A percentile compares a stretch with the other conserved stretches of the same genome.
Evolutionary conservation across 805 yeast species (phyloP).

Genomic region (Ogataea philodendri): DNA sequence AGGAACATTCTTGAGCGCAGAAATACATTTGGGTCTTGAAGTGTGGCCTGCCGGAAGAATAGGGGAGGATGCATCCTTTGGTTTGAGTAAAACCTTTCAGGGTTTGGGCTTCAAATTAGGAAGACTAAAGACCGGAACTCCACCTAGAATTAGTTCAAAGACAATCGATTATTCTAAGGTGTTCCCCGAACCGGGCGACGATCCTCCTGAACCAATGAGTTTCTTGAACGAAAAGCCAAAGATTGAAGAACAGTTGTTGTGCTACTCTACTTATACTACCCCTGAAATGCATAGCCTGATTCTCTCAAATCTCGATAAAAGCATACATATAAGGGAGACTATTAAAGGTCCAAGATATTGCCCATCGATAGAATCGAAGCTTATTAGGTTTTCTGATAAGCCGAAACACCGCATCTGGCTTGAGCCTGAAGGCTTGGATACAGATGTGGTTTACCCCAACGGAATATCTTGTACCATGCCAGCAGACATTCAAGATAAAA

Average conservation of each 20-base stretch:
- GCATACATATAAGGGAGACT: slow-evolving; percentile 89
- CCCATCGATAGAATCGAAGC: slow-evolving; percentile 91
- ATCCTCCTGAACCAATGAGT: slow-evolving; percentile 88
- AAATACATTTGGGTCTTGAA: slow-evolving; percentile 84
- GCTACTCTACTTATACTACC: slow-evolving; percentile 80
- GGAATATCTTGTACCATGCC: slow-evolving; percentile 98
- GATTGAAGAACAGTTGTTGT: slow-evolving; percentile 58
- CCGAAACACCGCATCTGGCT: slow-evolving; percentile 83
- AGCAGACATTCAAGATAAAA: slow-evolving; percentile 75
- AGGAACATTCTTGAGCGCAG: slow-evolving; percentile 93
- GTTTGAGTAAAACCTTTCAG: slow-evolving; percentile 73
- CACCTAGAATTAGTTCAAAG: slow-evolving; percentile 76
- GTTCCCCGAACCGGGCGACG: slow-evolving; percentile 73
- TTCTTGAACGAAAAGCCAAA: slow-evolving; percentile 68
- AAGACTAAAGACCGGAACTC: slow-evolving; percentile 94
- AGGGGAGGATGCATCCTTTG: slow-evolving; percentile 89
- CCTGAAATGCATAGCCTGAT: slow-evolving; percentile 69
- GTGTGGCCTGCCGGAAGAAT: slow-evolving; percentile 88
- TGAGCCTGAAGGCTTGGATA: slow-evolving; percentile 92
- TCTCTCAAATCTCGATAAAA: slow-evolving; percentile 66
- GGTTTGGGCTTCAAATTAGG: slow-evolving; percentile 83
- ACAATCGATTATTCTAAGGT: slow-evolving; percentile 69
- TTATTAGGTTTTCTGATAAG: slow-evolving; percentile 76
- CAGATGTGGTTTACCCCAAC: slow-evolving; percentile 89
- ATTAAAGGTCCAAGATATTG: slow-evolving; percentile 97